Base-by-base conservation (phyloP, 108 stramenopile genomes). In the Skeletonema menzelii region DNA sequence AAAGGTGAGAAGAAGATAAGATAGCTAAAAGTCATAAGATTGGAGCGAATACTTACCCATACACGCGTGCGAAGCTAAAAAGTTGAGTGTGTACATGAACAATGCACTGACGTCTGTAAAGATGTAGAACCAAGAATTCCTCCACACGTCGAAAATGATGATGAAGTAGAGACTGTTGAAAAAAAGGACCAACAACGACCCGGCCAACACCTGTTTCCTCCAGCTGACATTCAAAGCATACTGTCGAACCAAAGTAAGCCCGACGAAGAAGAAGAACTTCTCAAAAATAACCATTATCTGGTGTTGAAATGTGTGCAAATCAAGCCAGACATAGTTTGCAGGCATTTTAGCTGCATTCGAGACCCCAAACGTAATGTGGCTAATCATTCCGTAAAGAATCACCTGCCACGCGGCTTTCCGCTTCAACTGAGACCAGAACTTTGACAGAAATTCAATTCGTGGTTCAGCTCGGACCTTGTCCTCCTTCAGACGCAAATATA, bases 61-160 rank as follows among this genome's bases (percentile, higher is more conserved):
- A 32, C 71, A 72, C 5, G 76, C 75, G 38, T 73, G 71, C 30
- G 63, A 58, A 26, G 80, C 75, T 26, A 82, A 40, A 35, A 82
- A 82, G 65, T 82, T 82, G 15, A 82, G 58, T 26, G 80, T 77
- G 63, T 75, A 82, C 73, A 82, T 82, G 31, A 82, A 82, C 13
- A 72, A 31, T 14, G 73, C 80, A 55, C 70, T 72, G n/a, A 72
- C 76, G 63, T 82, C 80, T 3, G 80, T 75, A 46, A 82, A 82
- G 27, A 82, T 82, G 49, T 82, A 82, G 34, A 82, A 82, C 73
- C 73, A 74, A 8, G 71, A 22, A 14, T 72, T 56, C 47, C 80
- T 27, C 60, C 59, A 77, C 0, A 82, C 56, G 22, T 82, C 80
- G 56, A 72, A 77, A 5, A 77, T 77, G 42, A 82, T 82, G 44